phyloP scores from a whole-genome alignment of 2,329 filamentous ascomycete genomes.

The Fusarium humuli region DNA sequence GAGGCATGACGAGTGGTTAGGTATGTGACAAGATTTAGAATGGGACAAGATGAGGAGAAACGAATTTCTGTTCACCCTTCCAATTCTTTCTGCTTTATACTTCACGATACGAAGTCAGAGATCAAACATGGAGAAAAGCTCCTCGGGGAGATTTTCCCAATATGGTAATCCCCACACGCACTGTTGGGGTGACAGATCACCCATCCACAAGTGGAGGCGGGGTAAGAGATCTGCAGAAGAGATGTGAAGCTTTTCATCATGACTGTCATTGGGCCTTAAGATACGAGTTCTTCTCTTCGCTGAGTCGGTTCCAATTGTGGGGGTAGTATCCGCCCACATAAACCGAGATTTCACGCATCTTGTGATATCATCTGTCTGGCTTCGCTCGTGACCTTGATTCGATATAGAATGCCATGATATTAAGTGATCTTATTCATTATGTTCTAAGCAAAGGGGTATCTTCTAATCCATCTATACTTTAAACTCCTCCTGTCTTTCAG shows the following conservation, averaged over 20 bases:
- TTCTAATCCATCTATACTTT: neutral
- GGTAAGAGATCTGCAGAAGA: neutral
- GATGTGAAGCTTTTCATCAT: neutral
- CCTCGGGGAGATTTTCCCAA: neutral
- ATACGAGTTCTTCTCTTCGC: neutral
- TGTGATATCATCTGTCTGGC: neutral
- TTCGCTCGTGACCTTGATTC: neutral
- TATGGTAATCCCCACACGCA: neutral
- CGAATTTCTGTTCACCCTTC: too few species aligned
- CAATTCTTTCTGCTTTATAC: neutral
- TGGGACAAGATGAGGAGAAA: too few species aligned
- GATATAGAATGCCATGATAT: too few species aligned
- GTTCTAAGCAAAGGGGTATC: neutral
- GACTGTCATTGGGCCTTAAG: neutral
- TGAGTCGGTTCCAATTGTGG: accelerated
- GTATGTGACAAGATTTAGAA: too few species aligned
- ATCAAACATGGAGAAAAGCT: neutral
- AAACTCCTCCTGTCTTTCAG: neutral
- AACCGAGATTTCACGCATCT: neutral
- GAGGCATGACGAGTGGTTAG: neutral
- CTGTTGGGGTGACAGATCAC: neutral
- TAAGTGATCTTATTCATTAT: too few species aligned
- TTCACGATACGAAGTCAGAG: neutral
- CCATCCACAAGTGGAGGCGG: neutral
- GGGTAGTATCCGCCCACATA: neutral